These are phyloP conservation scores for Colletotrichum phormii DNA, from an alignment of 2,329 filamentous ascomycete species.

Conservation along the genomic window DNA sequence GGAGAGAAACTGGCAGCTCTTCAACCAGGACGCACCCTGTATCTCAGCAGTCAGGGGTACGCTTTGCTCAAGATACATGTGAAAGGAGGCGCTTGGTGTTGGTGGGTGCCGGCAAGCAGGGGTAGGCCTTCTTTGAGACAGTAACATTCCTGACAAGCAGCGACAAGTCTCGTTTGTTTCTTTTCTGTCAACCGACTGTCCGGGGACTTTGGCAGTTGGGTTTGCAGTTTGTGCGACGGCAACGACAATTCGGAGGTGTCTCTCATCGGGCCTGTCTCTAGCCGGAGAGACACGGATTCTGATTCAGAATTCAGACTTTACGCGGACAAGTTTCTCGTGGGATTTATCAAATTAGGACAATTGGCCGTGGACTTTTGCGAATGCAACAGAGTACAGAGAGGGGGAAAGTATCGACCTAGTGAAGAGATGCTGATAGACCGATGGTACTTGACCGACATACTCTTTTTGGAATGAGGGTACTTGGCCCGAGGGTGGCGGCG, in stretches of 20 bases:
- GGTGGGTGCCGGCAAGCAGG: conserved; percentile 26
- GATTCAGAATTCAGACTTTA: conserved; percentile 20
- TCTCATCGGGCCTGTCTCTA: conserved; percentile 28
- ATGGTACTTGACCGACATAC: neutral
- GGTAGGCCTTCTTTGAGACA: conserved; percentile 24
- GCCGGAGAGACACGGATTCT: conserved; percentile 29
- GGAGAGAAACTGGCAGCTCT: conserved; percentile 18
- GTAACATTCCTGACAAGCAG: conserved; percentile 26
- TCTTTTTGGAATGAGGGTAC: neutral
- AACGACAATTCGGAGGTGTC: conserved; percentile 24
- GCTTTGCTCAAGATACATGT: conserved; percentile 23
- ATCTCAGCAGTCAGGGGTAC: neutral
- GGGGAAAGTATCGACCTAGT: conserved; percentile 5
- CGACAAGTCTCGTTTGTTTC: conserved; percentile 26
- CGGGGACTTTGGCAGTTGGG: neutral
- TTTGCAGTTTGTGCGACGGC: neutral
- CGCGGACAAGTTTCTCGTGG: conserved; percentile 10
- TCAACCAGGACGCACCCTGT: conserved; percentile 22
- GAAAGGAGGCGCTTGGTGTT: conserved; percentile 22
- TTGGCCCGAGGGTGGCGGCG: neutral
- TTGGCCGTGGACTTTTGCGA: conserved; percentile 19
- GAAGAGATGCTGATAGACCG: neutral
- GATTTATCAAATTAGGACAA: conserved; percentile 20
- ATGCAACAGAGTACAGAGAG: conserved; percentile 17
- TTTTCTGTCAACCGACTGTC: conserved; percentile 13